Percentiles rank a stretch among this genome's conserved stretches.
Evolutionary conservation across 225 moss, liverwort and hornwort species (phyloP).

Genomic region (Marchantia polymorpha): DNA sequence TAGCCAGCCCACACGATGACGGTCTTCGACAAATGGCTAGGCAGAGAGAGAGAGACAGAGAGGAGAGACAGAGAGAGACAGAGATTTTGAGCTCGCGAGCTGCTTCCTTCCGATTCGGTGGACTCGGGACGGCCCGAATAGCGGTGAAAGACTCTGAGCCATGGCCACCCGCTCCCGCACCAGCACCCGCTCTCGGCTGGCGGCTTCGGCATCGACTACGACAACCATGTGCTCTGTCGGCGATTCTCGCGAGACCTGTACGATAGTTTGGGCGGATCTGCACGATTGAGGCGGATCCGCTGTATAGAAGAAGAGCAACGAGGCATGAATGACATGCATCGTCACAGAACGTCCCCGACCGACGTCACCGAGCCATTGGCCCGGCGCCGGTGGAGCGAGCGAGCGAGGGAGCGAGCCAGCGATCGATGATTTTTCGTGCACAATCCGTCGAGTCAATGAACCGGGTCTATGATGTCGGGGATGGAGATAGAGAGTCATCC

Average conservation of each 20-base stretch:
- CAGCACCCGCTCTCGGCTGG: background rate
- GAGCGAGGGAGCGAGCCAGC: too few species aligned
- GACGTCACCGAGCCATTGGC: background rate
- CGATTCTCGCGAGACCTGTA: background rate
- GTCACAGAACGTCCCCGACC: background rate
- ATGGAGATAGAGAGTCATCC: background rate
- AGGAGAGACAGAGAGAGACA: too few species aligned
- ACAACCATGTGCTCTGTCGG: background rate
- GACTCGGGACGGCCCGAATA: background rate
- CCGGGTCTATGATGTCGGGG: background rate
- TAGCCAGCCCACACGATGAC: too few species aligned
- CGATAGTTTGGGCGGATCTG: conserved; percentile 12
- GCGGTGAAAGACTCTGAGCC: background rate
- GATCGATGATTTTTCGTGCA: background rate
- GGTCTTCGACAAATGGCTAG: background rate
- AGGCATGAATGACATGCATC: background rate
- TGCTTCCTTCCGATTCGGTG: background rate
- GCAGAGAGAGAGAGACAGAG: background rate
- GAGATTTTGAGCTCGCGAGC: background rate
- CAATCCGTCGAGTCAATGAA: background rate
- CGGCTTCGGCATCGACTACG: background rate
- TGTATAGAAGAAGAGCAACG: conserved; percentile 8
- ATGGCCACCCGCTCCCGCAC: background rate
- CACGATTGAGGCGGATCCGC: conserved; percentile 11
- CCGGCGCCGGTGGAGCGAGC: conserved; percentile 7